A percentile compares a stretch with the other conserved stretches of the same genome.
Evolutionary conservation across 148 eudicot genomes (phyloP).

Genomic region (Rheum nobile): DNA sequence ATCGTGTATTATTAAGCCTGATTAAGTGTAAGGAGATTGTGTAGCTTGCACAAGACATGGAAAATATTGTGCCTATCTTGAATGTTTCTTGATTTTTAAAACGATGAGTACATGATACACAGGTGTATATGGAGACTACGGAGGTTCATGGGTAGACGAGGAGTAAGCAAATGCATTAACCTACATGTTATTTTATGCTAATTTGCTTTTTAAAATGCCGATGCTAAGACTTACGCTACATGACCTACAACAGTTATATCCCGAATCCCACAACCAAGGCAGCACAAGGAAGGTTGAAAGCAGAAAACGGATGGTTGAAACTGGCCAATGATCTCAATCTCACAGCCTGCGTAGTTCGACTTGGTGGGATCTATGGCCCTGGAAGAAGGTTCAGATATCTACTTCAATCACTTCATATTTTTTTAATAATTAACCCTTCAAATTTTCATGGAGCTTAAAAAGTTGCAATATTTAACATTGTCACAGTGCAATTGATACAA

Average conservation of each 20-base stretch:
- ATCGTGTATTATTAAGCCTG: neutral
- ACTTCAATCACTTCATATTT: neutral
- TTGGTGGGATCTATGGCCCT: slow-evolving; percentile 92
- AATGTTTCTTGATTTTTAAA: neutral
- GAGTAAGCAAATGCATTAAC: slow-evolving; percentile 48
- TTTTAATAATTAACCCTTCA: neutral
- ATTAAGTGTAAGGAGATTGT: neutral
- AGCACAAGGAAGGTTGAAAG: slow-evolving; percentile 52
- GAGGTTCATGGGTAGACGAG: slow-evolving; percentile 87
- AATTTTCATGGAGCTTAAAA: slow-evolving; percentile 4
- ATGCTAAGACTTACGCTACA: slow-evolving; percentile 4
- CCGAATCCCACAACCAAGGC: slow-evolving; percentile 34
- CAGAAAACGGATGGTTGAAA: slow-evolving; percentile 71
- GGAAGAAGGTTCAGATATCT: slow-evolving; percentile 58
- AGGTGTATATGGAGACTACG: slow-evolving; percentile 85
- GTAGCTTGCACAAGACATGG: neutral
- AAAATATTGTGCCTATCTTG: neutral
- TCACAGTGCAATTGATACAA: slow-evolving; percentile 76
- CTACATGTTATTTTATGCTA: neutral
- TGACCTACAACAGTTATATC: slow-evolving; percentile 29
- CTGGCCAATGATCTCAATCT: slow-evolving; percentile 58
- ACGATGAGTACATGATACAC: neutral
- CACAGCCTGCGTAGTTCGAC: slow-evolving; percentile 56
- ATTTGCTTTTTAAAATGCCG: slow-evolving; percentile 1
- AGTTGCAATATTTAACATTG: neutral